These are phyloP conservation scores for Scheffersomyces illinoinensis DNA, from an alignment of 1,139 yeast species.

Conservation along the genomic window DNA sequence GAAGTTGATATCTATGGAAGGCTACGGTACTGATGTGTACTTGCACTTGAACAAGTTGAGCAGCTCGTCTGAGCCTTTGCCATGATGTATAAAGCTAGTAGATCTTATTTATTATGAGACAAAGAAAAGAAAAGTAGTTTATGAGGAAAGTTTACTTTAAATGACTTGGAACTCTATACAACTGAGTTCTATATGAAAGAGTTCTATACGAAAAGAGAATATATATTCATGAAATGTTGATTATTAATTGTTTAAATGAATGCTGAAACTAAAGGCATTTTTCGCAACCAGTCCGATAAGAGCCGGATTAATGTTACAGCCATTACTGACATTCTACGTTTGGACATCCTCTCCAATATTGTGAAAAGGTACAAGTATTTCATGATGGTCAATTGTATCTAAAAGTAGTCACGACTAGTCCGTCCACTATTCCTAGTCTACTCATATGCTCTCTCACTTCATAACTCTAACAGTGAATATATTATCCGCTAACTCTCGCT, in stretches of 20 bases:
- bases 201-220: not conserved
- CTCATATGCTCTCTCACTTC: not conserved
- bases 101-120: not conserved
- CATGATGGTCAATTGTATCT: not conserved
- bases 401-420: not conserved
- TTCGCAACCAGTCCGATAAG: not conserved
- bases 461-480: too few relatives aligned
- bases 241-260: not conserved
- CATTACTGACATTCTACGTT: too few relatives aligned
- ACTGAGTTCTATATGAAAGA: not conserved
- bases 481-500: too few relatives aligned
- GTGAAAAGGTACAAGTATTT: not conserved
- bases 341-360: not conserved
- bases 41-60: slow-evolving; percentile 68
- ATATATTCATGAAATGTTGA: not conserved
- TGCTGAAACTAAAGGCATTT: not conserved
- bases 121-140: not conserved
- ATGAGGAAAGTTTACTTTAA: not conserved
- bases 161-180: not conserved
- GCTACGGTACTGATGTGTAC: slow-evolving; percentile 92
- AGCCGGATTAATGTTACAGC: not conserved
- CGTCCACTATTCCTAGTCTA: not conserved
- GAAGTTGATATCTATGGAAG: slow-evolving; percentile 87
- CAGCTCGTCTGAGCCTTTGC: slow-evolving; percentile 49
- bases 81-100: slow-evolving; percentile 17